Evolutionary conservation across 2,329 filamentous ascomycete species (phyloP).

Genomic region (Diaporthe longicolla): DNA sequence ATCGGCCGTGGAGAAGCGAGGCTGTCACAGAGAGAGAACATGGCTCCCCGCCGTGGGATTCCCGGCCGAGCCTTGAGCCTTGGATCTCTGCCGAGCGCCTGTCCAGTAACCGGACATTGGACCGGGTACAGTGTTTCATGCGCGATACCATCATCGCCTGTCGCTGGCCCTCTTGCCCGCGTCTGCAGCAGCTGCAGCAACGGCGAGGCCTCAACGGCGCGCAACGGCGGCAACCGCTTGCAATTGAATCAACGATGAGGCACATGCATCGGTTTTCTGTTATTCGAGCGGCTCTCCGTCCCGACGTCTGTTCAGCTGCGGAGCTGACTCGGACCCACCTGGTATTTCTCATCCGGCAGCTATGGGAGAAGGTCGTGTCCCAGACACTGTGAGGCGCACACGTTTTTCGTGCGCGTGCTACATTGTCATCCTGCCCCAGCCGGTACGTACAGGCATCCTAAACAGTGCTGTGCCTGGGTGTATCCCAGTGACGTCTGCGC

Average conservation of each 20-base stretch:
- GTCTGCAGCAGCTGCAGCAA: background rate
- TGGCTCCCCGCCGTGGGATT: slow-evolving; percentile 25
- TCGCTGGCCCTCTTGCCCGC: background rate
- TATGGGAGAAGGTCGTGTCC: background rate
- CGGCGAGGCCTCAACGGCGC: background rate
- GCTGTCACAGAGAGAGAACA: slow-evolving; percentile 22
- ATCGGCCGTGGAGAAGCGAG: slow-evolving; percentile 17
- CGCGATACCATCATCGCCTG: slow-evolving; percentile 16
- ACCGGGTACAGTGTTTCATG: slow-evolving; percentile 28
- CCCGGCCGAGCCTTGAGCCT: slow-evolving; percentile 17
- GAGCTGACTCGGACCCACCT: slow-evolving; percentile 25
- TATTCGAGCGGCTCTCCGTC: slow-evolving; percentile 4
- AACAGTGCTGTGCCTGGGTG: slow-evolving; percentile 15
- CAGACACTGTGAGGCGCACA: slow-evolving; percentile 18
- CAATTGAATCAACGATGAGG: background rate
- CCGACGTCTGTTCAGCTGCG: slow-evolving; percentile 19
- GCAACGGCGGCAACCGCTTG: background rate
- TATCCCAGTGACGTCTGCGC: slow-evolving; percentile 14
- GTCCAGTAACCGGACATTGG: slow-evolving; percentile 2
- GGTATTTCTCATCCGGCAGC: background rate
- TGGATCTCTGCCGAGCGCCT: background rate
- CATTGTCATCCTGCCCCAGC: slow-evolving; percentile 15
- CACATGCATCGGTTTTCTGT: background rate
- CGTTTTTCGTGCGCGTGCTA: background rate
- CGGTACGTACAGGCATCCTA: background rate